phyloP scores from a whole-genome alignment of 768 basidiomycete species.

The Holtermanniella nyarrowii region DNA sequence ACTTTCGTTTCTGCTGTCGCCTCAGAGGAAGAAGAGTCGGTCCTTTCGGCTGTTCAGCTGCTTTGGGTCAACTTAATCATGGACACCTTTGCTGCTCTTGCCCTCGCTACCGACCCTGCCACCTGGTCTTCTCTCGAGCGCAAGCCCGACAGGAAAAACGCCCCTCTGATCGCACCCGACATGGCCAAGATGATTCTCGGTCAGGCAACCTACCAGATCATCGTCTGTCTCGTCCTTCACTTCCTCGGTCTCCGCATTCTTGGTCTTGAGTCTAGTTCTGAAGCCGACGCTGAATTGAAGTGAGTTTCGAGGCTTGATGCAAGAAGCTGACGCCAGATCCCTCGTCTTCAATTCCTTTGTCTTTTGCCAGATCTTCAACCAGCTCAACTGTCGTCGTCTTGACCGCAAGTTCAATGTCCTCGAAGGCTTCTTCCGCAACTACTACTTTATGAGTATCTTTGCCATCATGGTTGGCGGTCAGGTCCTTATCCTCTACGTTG shows the following conservation, averaged over 20 bases:
- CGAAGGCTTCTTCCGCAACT: constrained; percentile 65
- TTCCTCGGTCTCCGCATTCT: constrained; percentile 70
- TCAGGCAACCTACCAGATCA: constrained; percentile 79
- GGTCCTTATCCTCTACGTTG: constrained; percentile 78
- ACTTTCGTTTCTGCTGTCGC: constrained; percentile 85
- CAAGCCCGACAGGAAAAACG: constrained; percentile 78
- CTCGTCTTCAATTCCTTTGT: constrained; percentile 98
- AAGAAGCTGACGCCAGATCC: too few relatives aligned
- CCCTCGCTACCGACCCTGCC: constrained; percentile 93
- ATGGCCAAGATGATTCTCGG: constrained; percentile 96
- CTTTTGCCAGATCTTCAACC: constrained; percentile 94
- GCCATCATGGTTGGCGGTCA: constrained; percentile 78
- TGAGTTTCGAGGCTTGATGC: too few relatives aligned
- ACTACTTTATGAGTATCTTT: constrained; percentile 75
- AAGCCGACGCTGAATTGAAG: constrained; percentile 48
- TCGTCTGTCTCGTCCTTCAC: constrained; percentile 76
- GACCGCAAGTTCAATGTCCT: constrained; percentile 83
- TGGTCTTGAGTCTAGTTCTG: constrained; percentile 28
- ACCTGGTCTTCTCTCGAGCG: constrained; percentile 62
- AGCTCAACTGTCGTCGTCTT: constrained; percentile 77
- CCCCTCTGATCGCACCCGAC: constrained; percentile 78
- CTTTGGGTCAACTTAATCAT: constrained; percentile 94
- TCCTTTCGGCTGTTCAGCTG: constrained; percentile 89
- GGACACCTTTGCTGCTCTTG: constrained; percentile 97
- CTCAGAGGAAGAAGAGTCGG: constrained; percentile 63